A percentile compares a stretch with the other conserved stretches of the same genome.
phyloP scores from a whole-genome alignment of 2,329 filamentous ascomycete species.

The Aspergillus alliaceus region DNA sequence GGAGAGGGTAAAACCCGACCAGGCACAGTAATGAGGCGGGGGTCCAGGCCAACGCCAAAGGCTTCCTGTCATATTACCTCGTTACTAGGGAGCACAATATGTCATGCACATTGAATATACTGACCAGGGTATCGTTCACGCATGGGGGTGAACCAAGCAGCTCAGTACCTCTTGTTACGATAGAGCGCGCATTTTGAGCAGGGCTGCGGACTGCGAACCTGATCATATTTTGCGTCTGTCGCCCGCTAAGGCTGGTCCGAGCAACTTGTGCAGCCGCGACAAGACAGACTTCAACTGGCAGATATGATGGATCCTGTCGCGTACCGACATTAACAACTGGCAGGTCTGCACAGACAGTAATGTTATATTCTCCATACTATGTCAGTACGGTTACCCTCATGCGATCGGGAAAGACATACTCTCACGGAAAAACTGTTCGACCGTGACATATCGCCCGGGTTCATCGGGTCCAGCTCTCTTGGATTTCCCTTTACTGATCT shows the following conservation, averaged over 20 bases:
- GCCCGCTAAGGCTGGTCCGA: neutral
- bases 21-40: neutral
- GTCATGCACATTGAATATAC: too few relatives aligned
- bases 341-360: neutral
- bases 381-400: neutral
- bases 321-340: neutral
- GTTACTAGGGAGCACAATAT: neutral
- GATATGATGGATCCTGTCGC: neutral
- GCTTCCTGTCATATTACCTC: neutral
- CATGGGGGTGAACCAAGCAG: neutral
- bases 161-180: neutral
- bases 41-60: neutral
- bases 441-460: neutral
- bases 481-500: too few relatives aligned
- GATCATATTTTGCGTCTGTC: neutral
- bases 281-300: neutral
- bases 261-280: neutral
- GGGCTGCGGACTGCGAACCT: neutral
- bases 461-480: too few relatives aligned
- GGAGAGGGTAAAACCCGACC: neutral
- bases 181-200: neutral
- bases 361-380: neutral
- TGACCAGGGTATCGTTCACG: too few relatives aligned
- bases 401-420: neutral
- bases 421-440: neutral